Conservation (phyloP, 805 yeast genomes). For the Diddensiella santjacobensis region DNA sequence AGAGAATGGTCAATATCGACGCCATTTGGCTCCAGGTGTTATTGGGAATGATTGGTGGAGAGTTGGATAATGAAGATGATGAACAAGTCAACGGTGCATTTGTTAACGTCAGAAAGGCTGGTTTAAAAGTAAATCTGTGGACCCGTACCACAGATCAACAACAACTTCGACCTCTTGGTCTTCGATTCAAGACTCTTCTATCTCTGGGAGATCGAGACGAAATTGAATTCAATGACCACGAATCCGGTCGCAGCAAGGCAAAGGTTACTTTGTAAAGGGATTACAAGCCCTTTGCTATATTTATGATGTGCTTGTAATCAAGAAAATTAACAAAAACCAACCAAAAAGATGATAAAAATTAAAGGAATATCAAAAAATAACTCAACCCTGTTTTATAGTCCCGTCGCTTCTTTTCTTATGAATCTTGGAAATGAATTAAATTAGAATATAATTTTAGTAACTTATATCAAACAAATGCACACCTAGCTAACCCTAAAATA, state of each 20-base stretch:
- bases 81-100: slow-evolving; percentile 93
- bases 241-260: slow-evolving; percentile 32
- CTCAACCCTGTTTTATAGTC: neutral
- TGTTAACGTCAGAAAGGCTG: slow-evolving; percentile 78
- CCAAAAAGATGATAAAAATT: neutral
- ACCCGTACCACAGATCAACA: slow-evolving; percentile 71
- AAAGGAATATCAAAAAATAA: neutral
- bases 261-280: slow-evolving; percentile 18
- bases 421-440: neutral
- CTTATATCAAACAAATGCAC: no score
- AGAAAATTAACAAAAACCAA: no score
- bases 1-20: slow-evolving; percentile 51
- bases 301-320: slow-evolving; percentile 1
- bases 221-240: slow-evolving; percentile 76
- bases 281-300: neutral
- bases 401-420: neutral
- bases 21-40: slow-evolving; percentile 76
- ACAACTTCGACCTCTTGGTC: slow-evolving; percentile 69
- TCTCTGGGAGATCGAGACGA: slow-evolving; percentile 69
- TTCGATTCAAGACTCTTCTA: slow-evolving; percentile 79
- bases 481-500: no score
- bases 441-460: no score
- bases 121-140: slow-evolving; percentile 88
- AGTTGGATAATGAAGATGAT: slow-evolving; percentile 80
- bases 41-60: slow-evolving; percentile 90